Evolutionary conservation across 2,329 filamentous ascomycete species (phyloP), one percentile per base, ranked within the genome.

Genomic region (Myriosclerotinia curreyana): DNA sequence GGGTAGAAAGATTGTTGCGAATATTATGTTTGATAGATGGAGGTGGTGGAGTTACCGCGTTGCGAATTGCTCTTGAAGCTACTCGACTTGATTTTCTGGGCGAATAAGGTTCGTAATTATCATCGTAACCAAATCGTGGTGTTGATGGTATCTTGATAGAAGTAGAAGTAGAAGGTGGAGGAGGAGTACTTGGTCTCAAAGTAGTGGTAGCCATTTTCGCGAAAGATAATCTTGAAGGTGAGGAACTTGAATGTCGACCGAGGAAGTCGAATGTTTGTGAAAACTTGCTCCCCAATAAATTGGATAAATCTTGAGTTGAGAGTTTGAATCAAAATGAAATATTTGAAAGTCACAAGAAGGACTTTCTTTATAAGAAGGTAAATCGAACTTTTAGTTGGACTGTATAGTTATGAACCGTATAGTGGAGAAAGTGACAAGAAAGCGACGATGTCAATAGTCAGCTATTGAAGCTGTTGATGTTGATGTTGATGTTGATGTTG

Each of bases 71-170:
- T 71, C 86, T 82, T 50, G 81, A 84, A 42, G 81, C 84, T 69
- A 90, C 81, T 69, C 88, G 83, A 66, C 83, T 82, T 5, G 86
- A 89, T 71, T 89, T 88, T 75, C 88, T 84, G 62, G 88, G 86
- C 66, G 87, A 86, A 73, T 86, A 92, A 52, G 89, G 89, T 72
- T 90, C 83, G 80, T 87, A 92, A 67, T 80, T 77, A 76, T 93
- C 89, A 69, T 82, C 80, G 71, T 81, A 86, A 46, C 89, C 89
- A 72, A 86, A 83, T 65, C 83, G 83, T 55, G 90, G 90, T 63
- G 89, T 86, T 49, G 84, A 83, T 66, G 90, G 90, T 56, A 87
- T 90, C 74, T 80, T 85, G 67, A 89, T 77, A 68, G 78, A 77
- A 50, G 83, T 79, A 55, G 72, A 66, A 67, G 85, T 86, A 59